Base-by-base conservation (phyloP, 495 filamentous ascomycete species). In the Penicillium waksmanii region DNA sequence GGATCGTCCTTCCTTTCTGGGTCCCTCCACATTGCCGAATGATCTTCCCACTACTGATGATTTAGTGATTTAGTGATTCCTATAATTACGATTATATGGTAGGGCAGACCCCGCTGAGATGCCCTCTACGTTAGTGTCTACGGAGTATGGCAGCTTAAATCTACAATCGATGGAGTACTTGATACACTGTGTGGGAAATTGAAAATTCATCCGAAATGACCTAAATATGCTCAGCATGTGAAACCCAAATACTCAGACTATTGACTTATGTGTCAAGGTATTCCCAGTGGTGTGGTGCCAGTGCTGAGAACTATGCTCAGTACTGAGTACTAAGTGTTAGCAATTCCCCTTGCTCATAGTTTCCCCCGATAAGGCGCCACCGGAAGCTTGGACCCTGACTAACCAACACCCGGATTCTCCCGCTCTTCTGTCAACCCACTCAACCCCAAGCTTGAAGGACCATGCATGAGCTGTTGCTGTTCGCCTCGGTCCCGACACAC, bases 401-500 rank as follows among this genome's bases (percentile, higher is more conserved):
- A 62, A 66, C 53, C 57, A 57, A 40, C 65, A 55, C 68, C 72
- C 71, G 59, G 21, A 25, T 70, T 71, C 61, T 59, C 66, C 70
- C 69, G 65, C 38, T 5, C 27, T 33, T 51, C 25, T 55, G 21
- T 48, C 46, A 48, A 48, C 48, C 47, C 55, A 52, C 58, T 50
- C 47, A 54, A 43, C 35, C 12, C 48, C 23, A 23, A 23, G 4
- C 27, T 31, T 31, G 27, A 23, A 23, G 23, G 27, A 71, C 56
- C 51, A 81, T 81, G 78, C 77, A 80, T 54, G 77, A 80, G 72
- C 67, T 79, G 38, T 60, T 77, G 46, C 66, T 80, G 27, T 80
- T 80, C 71, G 78, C 78, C 74, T 78, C 76, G 69, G 78, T 80
- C 49, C 76, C 77, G 9, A 66, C 61, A 13, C 73, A 77, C 35